Evolutionary conservation across 2,329 filamentous ascomycete species (phyloP), one percentile per base, ranked within the genome.

Genomic region (Capronia coronata): DNA sequence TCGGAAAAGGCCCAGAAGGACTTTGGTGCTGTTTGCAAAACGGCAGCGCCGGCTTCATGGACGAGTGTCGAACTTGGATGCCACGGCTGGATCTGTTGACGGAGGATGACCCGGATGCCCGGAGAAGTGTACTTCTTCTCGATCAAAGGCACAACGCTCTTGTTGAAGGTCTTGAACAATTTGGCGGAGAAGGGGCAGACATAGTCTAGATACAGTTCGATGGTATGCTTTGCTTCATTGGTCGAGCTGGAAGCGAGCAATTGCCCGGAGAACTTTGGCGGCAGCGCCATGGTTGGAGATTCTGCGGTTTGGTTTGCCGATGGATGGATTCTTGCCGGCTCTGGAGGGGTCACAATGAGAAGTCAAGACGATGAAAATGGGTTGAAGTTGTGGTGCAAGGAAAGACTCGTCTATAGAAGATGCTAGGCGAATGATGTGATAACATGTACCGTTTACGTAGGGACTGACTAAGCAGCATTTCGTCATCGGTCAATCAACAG

Each of bases 81-180:
- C 91, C 91, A 95, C 11, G 89, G 88, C 72, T 95, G 89, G 62
- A 96, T 80, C 66, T 95, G 89, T 66, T 91, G 90, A 43, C 90
- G 84, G 75, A 96, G 87, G 63, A 97, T 79, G 60, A 94, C 75
- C 61, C 70, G 77, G 2, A 95, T 71, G 54, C 75, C 76, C 3
- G 59, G 57, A 52, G 72, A 75, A 19, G 71, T 61, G 56, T 85
- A 82, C 61, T 82, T 81, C 43, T 74, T 61, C 54, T 76, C 73
- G 59, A 94, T 75, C 41, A 79, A 66, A 1, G 86, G 83, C 52
- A 79, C 73, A 51, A 94, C 78, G 23, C 74, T 69, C 49, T 68
- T 72, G 68, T 84, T 83, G 60, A 96, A 70, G 1, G 86, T 91
- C 56, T 82, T 79, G 78, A 93, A 96, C 62, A 89, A 70, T 62